Base-by-base conservation (phyloP, 768 basidiomycete genomes). In the Leccinum fibrillosum region DNA sequence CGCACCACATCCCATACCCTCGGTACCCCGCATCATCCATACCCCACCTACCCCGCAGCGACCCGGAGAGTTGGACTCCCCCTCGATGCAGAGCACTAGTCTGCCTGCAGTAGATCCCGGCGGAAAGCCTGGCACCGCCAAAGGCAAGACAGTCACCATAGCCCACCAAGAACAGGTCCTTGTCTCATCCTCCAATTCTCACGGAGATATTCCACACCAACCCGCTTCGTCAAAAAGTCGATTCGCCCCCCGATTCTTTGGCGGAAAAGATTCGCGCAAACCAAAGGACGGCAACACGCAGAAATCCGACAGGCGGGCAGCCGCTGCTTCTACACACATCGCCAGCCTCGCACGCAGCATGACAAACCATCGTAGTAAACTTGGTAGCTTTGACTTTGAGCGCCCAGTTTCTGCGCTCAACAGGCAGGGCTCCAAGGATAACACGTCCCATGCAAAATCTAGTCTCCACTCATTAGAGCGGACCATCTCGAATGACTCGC, bases 321-420 rank as follows among this genome's bases (percentile, higher is more conserved):
- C 62, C 5, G 28, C 45, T 10, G 58, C 42, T 42, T 42, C 39
- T 19, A 13, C 58, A 52, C 51, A 61, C 9, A 48, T 48, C 21
- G 35, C 52, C 34, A 51, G 55, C 30, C 59, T 53, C 34, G 50
- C 47, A 11, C 72, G 72, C 57, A 72, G 71, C 45, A 72, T 75
- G 53, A 65, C 62, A 23, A 75, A 65, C 30, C 77, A 80, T 51
- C 73, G 81, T 2, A 80, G 76, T 44, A 86, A 87, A 66, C 86
- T 87, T 61, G 87, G 87, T 5, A 87, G 84, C 64, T 89, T 90
- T 68, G 88, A 90, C 66, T 89, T 90, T 62, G 89, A 90, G 70
- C 77, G 87, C 35, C 88, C 88, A 0, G 79, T 82, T 13, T 73
- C 73, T n/a, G 62, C 62, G 2, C 66, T 74, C 52, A 74, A 72